Base-by-base conservation (phyloP, 1,139 yeast species). In the Saccharomyces hybrid region DNA sequence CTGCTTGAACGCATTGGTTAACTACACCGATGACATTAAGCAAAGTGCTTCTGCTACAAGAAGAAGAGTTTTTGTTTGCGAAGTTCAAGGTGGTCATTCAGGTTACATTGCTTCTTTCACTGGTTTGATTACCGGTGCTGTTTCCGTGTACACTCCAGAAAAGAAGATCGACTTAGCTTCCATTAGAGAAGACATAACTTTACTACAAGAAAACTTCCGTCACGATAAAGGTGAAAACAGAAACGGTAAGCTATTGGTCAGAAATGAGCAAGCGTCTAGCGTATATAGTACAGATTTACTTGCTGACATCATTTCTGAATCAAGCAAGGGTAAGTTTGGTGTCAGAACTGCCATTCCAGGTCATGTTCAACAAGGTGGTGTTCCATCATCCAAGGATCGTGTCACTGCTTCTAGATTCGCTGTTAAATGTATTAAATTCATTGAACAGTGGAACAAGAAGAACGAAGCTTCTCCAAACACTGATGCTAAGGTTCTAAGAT, bases 331-430 rank as follows among this genome's bases (percentile, higher is more conserved):
- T 52, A 78, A 79, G 59, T 93, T 90, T 68, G 97, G 91, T 66
- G 88, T 95, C 20, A 86, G 96, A 72, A 90, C 96, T 4, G 99
- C 99, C 14, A 84, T 91, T 54, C 99, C 99, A 11, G 99, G 99
- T 30, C 99, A 93, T 69, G 95, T 90, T 53, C 99, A 93, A 77
- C 99, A 93, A 73, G 99, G 99, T 71, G 96, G 95, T 57, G 81
- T 84, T 53, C 99, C 99, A 46, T 87, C 97, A 2, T 89, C 98
- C 6, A 88, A 90, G 73, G 99, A 93, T 72, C 83, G 98, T 73
- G 87, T 91, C 20, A 81, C 93, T 59, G 97, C 96, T 14, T 86
- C 95, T 13, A 81, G 98, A 70, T 85, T 86, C 70, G 96, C 97
- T 4, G 84, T 91, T 61, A 85, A 83, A 71, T 89, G 97, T 54